These are phyloP conservation scores for Biscogniauxia mediterranea DNA, from an alignment of 2,329 filamentous ascomycete genomes.

Conservation along the genomic window DNA sequence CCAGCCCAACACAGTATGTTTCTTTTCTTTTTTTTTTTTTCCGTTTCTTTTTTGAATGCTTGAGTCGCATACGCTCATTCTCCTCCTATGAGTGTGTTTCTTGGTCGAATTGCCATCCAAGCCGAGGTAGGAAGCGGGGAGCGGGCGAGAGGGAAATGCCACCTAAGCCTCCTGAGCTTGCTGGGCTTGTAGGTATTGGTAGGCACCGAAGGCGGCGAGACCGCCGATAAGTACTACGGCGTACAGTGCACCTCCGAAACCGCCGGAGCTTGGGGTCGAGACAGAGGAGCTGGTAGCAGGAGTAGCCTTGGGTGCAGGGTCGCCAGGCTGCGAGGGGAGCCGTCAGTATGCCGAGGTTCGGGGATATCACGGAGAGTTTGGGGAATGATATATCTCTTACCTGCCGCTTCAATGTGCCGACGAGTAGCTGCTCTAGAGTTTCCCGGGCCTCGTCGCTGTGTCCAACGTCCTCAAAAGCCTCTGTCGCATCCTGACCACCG, in stretches of 20 bases:
- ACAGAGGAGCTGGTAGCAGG: slow-evolving; percentile 47
- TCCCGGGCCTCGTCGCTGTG: slow-evolving; percentile 98
- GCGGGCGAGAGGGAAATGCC: neutral
- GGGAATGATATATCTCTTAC: slow-evolving; percentile 48
- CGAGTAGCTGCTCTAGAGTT: slow-evolving; percentile 74
- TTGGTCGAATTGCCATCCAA: neutral
- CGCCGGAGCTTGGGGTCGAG: slow-evolving; percentile 48
- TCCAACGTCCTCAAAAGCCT: slow-evolving; percentile 98
- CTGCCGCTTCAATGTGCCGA: slow-evolving; percentile 77
- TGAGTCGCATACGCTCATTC: neutral
- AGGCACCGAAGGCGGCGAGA: slow-evolving; percentile 73
- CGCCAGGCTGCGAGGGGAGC: slow-evolving; percentile 59
- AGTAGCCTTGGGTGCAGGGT: slow-evolving; percentile 69
- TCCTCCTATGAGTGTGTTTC: neutral
- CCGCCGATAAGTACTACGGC: slow-evolving; percentile 76
- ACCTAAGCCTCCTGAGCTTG: slow-evolving; percentile 31
- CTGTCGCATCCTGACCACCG: slow-evolving; percentile 90
- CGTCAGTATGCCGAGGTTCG: slow-evolving; percentile 24
- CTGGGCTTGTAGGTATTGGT: slow-evolving; percentile 76
- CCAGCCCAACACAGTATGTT: neutral
- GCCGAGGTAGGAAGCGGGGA: neutral
- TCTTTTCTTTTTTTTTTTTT: neutral
- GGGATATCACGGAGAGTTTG: slow-evolving; percentile 5
- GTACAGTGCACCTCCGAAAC: slow-evolving; percentile 78
- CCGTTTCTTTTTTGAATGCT: too few species aligned